Percentiles rank a stretch among this genome's conserved stretches.
phyloP scores from a whole-genome alignment of 345 rosid species.

The Limnanthes douglasii region DNA sequence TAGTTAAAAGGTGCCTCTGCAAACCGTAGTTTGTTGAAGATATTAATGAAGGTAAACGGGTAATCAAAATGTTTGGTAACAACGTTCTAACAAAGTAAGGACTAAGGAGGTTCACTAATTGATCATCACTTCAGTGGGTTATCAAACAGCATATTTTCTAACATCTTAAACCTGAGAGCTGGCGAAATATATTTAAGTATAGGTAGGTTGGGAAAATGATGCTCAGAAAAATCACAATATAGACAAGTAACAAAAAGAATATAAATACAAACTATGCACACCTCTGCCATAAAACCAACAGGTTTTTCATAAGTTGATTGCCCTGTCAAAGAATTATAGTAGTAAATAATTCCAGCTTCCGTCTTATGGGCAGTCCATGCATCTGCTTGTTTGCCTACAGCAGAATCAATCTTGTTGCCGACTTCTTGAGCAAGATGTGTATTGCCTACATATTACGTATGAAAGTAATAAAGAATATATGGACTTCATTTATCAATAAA shows the following conservation, averaged over 20 bases:
- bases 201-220: background rate
- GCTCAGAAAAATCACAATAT: background rate
- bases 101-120: too few species aligned
- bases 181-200: slow-evolving; percentile 1
- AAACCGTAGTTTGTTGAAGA: too few species aligned
- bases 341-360: slow-evolving; percentile 63
- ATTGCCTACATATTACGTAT: slow-evolving; percentile 35
- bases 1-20: too few species aligned
- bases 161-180: too few species aligned
- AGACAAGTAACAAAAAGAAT: slow-evolving; percentile 5
- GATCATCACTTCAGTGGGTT: too few species aligned
- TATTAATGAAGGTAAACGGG: too few species aligned
- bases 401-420: slow-evolving; percentile 14
- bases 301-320: slow-evolving; percentile 88
- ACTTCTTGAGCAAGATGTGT: slow-evolving; percentile 26
- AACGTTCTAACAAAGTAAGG: too few species aligned
- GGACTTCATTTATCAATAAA: slow-evolving; percentile 15
- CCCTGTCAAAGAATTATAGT: slow-evolving; percentile 82
- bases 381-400: slow-evolving; percentile 30
- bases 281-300: slow-evolving; percentile 66
- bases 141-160: too few species aligned
- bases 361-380: slow-evolving; percentile 95
- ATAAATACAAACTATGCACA: slow-evolving; percentile 17
- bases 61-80: too few species aligned
- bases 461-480: slow-evolving; percentile 21